Evolutionary conservation across 148 eudicot genomes (phyloP).

Genomic region (Limonium bicolor): DNA sequence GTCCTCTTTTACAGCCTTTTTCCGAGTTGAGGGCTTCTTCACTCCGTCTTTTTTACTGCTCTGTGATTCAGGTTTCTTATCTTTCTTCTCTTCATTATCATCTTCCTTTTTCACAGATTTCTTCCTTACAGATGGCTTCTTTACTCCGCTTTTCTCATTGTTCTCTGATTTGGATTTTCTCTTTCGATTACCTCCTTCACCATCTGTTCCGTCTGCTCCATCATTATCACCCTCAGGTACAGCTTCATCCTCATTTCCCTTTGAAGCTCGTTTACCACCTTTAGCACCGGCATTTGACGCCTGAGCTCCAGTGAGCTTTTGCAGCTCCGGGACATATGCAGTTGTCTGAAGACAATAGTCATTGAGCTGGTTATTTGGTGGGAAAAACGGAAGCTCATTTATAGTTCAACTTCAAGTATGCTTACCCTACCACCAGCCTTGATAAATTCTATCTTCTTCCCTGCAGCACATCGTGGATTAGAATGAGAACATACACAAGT

Average conservation of each 20-base stretch:
- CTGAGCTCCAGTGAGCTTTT: conserved; percentile 54
- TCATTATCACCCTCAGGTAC: conserved; percentile 10
- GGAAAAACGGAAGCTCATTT: not conserved
- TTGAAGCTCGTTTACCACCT: conserved; percentile 23
- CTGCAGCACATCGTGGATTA: no score
- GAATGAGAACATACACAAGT: no score
- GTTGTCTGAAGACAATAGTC: conserved; percentile 45
- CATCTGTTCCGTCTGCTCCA: conserved; percentile 20
- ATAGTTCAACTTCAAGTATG: conserved; percentile 1
- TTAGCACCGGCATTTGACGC: conserved; percentile 38
- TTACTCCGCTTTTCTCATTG: conserved; percentile 10
- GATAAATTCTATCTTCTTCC: conserved; percentile 75
- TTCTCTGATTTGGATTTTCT: conserved; percentile 10
- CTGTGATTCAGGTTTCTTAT: conserved; percentile 18
- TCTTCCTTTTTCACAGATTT: conserved; percentile 7
- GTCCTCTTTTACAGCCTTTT: conserved; percentile 13
- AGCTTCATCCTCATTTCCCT: conserved; percentile 22
- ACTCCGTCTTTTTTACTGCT: conserved; percentile 9
- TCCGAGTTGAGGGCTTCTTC: conserved; percentile 22
- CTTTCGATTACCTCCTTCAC: conserved; percentile 27
- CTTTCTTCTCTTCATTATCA: conserved; percentile 7
- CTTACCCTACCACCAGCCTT: conserved; percentile 87
- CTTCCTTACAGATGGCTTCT: conserved; percentile 15
- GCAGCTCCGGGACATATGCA: conserved; percentile 85
- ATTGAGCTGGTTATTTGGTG: not conserved